phyloP scores from a whole-genome alignment of 1,139 yeast genomes.

The Diutina rugosa region DNA sequence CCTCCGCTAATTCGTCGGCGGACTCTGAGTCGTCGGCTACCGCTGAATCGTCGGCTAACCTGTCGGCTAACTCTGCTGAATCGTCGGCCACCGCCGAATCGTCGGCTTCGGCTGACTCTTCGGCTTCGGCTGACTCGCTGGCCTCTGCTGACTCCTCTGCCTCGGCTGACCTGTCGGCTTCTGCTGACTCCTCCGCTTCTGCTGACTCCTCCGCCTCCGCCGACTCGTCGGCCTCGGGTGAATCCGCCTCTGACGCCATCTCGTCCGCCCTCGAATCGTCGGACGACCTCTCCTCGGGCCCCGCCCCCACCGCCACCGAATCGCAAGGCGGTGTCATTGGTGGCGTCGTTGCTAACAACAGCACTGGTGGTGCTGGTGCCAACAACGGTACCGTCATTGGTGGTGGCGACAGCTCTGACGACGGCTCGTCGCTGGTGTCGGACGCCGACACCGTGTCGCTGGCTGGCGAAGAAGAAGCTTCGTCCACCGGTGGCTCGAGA shows the following conservation, averaged over 20 bases:
- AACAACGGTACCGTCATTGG: not conserved
- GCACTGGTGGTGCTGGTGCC: not conserved
- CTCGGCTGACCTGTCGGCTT: not conserved
- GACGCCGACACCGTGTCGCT: not conserved
- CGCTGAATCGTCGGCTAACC: not conserved
- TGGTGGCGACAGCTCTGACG: not conserved
- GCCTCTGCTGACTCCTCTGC: not conserved
- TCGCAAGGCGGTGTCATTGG: not conserved
- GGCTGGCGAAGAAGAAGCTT: not conserved
- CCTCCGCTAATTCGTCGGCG: not conserved
- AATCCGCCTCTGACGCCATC: not conserved
- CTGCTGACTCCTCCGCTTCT: not conserved
- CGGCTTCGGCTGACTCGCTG: not conserved
- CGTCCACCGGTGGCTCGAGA: not conserved
- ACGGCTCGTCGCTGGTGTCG: not conserved
- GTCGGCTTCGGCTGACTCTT: not conserved
- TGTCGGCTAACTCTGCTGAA: constrained; percentile 1
- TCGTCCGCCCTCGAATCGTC: not conserved
- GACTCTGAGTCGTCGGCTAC: not conserved
- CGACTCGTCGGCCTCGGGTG: not conserved
- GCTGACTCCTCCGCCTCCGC: not conserved
- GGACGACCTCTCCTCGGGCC: not conserved
- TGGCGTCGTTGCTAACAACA: not conserved
- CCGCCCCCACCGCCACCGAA: not conserved
- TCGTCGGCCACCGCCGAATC: not conserved